These are phyloP conservation scores for Umbellularia californica DNA, from an alignment of 164 flowering plant species.

Conservation along the genomic window DNA sequence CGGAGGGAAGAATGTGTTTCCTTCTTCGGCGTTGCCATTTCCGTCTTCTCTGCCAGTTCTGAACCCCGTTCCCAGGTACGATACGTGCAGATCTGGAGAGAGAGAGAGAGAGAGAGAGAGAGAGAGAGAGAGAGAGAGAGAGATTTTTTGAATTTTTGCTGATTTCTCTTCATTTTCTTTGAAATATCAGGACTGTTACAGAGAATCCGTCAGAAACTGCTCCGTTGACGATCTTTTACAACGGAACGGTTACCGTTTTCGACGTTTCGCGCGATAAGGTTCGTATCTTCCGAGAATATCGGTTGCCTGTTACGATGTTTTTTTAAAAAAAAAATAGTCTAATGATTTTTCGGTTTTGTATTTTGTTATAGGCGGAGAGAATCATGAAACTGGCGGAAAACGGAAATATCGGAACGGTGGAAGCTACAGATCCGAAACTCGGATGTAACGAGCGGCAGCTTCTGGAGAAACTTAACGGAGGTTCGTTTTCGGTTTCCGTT, in stretches of 20 bases:
- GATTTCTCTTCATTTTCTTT: neutral
- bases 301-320: neutral
- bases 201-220: conserved; percentile 22
- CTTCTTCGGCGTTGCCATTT: neutral
- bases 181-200: neutral
- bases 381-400: conserved; percentile 45
- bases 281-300: too few species aligned
- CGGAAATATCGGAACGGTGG: conserved; percentile 17
- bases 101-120: neutral
- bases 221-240: conserved; percentile 46
- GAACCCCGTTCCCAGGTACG: conserved; percentile 21
- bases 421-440: conserved; percentile 13
- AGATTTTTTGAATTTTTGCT: neutral
- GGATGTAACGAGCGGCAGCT: conserved; percentile 20
- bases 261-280: conserved; percentile 27
- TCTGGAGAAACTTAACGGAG: conserved; percentile 38
- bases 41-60: conserved; percentile 20
- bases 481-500: conserved; percentile 18
- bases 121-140: neutral
- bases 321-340: neutral
- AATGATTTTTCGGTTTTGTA: neutral
- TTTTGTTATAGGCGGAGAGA: conserved; percentile 39
- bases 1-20: neutral
- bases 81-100: neutral
- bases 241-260: conserved; percentile 29